A percentile compares a stretch with the other conserved stretches of the same genome.
phyloP scores from a whole-genome alignment of 2,329 filamentous ascomycete species.

The Trichoderma asperellum region DNA sequence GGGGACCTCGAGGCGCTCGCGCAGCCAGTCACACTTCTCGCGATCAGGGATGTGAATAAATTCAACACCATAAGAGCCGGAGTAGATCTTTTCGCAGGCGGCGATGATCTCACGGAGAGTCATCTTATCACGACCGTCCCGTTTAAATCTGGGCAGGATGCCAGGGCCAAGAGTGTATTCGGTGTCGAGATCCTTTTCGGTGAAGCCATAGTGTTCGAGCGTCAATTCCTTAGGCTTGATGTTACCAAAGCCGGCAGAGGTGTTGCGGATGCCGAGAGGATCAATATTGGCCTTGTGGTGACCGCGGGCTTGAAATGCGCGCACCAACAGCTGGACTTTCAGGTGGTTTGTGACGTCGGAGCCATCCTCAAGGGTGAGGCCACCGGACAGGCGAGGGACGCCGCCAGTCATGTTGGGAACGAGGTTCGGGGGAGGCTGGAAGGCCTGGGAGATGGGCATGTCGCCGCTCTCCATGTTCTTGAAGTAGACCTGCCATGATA shows the following conservation, averaged over 20 bases:
- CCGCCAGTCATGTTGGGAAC: conserved; percentile 81
- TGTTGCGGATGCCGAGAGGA: conserved; percentile 86
- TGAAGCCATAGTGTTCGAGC: conserved; percentile 93
- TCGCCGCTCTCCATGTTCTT: conserved; percentile 98
- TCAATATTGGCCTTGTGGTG: conserved; percentile 99
- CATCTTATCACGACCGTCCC: conserved; percentile 90
- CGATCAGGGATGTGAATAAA: conserved; percentile 99
- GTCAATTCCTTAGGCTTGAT: conserved; percentile 89
- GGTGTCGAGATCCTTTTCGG: conserved; percentile 87
- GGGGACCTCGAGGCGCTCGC: conserved; percentile 91
- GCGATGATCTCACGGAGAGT: conserved; percentile 91
- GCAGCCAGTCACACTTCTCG: conserved; percentile 97
- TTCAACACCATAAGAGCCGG: conserved; percentile 94
- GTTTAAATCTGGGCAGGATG: conserved; percentile 92
- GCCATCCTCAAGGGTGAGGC: conserved; percentile 68
- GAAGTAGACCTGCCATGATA: conserved; percentile 99
- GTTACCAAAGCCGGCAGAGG: conserved; percentile 76
- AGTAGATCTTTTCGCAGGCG: conserved; percentile 94
- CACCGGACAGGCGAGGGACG: conserved; percentile 72
- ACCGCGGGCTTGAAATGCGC: conserved; percentile 95
- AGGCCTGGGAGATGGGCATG: conserved; percentile 97
- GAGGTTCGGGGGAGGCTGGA: conserved; percentile 91
- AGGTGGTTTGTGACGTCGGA: conserved; percentile 92
- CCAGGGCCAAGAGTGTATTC: conserved; percentile 92
- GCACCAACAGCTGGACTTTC: conserved; percentile 95